Base-by-base conservation (phyloP, 2,329 filamentous ascomycete genomes). In the Cladophialophora chaetospira region DNA sequence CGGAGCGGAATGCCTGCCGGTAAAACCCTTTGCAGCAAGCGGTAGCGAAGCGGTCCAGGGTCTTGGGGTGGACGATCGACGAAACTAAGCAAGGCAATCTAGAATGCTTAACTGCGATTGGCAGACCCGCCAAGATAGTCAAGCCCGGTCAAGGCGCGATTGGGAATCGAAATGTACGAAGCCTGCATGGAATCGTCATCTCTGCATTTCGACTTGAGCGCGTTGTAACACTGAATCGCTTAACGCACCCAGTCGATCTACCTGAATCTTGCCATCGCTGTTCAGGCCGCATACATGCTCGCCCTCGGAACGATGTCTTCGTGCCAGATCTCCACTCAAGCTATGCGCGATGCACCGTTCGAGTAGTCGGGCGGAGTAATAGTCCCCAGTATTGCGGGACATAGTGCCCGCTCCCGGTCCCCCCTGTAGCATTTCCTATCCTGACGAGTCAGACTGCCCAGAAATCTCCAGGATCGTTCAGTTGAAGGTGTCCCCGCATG, bases 221-320 rank as follows among this genome's bases (percentile, higher is more conserved):
- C 21, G 55, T 58, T 58, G 50, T 46, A 58, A 53, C 50, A 50
- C 44, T 53, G 50, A 50, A 49, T 44, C 29, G 36, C 49, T 19
- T 15, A 42, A 44, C 5, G 15, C 29, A 38, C 36, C 49, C 26
- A 28, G 11, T 43, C 21, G 49, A 53, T 53, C 44, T 21, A 17
- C 44, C 28, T 15, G 25, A 25, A 19, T 13, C n/a, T 53, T 53
- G 15, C 55, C 49, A 38, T 35, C 26, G 40, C 47, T 25, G 43
- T 47, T 44, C 13, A 11, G 23, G 21, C 23, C 31, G 25, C 36
- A 40, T 19, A 40, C 13, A 8, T 8, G 17, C 35, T 38, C 13
- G 15, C 5, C 5, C 15, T 38, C 15, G 15, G 15, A 21, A 6
- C 15, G 15, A 40, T 15, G 36, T 40, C 17, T n/a, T n/a, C 3